phyloP scores from a whole-genome alignment of 305 asterid genomes.

The Fraxinus floribunda region DNA sequence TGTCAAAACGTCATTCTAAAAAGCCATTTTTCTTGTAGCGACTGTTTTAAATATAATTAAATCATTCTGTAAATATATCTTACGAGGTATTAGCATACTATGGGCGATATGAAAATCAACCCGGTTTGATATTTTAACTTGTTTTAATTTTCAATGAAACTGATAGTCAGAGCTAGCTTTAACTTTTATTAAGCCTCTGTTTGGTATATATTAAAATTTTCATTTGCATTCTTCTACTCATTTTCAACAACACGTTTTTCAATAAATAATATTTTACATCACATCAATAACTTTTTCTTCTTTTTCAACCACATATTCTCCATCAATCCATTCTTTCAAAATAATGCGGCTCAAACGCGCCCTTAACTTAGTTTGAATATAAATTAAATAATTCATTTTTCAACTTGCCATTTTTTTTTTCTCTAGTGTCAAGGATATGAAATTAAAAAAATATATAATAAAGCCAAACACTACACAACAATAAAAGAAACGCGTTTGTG shows the following conservation, averaged over 20 bases:
- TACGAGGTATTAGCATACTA: background rate
- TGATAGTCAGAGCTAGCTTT: background rate
- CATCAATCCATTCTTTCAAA: no score
- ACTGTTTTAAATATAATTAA: background rate
- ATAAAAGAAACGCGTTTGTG: slow-evolving; percentile 19
- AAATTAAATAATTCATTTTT: background rate
- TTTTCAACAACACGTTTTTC: no score
- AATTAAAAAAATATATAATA: slow-evolving; percentile 8
- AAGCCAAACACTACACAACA: slow-evolving; percentile 37
- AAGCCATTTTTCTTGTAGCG: background rate
- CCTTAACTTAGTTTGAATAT: background rate
- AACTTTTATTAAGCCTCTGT: background rate
- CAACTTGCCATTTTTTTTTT: background rate
- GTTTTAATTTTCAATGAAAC: background rate
- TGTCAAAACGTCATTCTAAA: background rate
- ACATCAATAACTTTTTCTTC: no score
- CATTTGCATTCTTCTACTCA: no score
- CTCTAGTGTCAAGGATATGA: slow-evolving; percentile 26
- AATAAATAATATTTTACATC: no score
- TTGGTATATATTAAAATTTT: no score
- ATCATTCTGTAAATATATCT: background rate
- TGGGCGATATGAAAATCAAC: background rate
- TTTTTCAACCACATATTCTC: no score
- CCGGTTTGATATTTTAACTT: background rate
- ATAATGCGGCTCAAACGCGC: no score